These are phyloP conservation scores for Tylopilus orsonianus DNA, from an alignment of 1,284 basidiomycete species.

Conservation along the genomic window DNA sequence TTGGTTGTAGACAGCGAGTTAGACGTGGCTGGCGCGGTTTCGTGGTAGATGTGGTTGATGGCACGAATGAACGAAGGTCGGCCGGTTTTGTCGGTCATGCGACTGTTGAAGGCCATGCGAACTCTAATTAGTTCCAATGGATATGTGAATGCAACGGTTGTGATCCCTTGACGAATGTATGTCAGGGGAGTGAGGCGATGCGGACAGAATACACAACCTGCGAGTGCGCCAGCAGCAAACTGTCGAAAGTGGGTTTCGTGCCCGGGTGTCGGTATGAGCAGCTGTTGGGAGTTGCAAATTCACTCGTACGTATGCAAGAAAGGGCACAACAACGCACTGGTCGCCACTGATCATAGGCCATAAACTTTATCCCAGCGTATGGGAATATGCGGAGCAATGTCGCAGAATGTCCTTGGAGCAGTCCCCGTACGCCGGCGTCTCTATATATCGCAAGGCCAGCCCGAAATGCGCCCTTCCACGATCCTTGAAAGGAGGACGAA, in stretches of 20 bases:
- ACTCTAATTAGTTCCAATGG: conserved; percentile 95
- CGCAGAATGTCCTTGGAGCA: conserved; percentile 95
- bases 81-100: conserved; percentile 34
- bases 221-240: conserved; percentile 86
- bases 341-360: conserved; percentile 88
- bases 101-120: conserved; percentile 89
- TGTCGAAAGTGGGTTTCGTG: conserved; percentile 81
- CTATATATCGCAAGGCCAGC: conserved; percentile 83
- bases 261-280: conserved; percentile 83
- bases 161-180: conserved; percentile 58
- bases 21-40: conserved; percentile 44
- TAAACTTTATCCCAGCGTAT: conserved; percentile 95
- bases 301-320: not conserved
- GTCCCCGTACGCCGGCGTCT: conserved; percentile 71
- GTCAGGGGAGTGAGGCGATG: not conserved
- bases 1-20: conserved; percentile 23
- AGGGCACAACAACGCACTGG: conserved; percentile 56
- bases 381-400: conserved; percentile 88
- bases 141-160: conserved; percentile 91
- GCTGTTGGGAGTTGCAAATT: conserved; percentile 30
- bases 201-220: conserved; percentile 52
- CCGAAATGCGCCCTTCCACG: conserved; percentile 82
- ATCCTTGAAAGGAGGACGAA: conserved; percentile 44
- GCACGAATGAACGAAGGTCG: conserved; percentile 64
- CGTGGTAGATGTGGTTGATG: conserved; percentile 69